These are phyloP conservation scores for Teratosphaeria destructans DNA, from an alignment of 2,329 filamentous ascomycete species.

Conservation along the genomic window DNA sequence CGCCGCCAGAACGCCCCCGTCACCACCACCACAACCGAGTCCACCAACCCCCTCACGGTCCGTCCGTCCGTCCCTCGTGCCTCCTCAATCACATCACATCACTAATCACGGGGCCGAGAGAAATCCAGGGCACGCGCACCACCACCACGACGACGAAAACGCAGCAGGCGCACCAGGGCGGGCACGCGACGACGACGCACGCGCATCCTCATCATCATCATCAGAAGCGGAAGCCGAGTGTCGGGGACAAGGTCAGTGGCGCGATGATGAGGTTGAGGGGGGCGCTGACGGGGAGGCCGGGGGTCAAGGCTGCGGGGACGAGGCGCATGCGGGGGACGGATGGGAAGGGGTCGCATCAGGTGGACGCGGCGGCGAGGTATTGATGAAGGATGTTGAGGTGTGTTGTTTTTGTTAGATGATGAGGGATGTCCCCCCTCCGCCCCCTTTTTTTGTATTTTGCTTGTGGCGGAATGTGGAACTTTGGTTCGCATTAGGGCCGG, in stretches of 20 bases:
- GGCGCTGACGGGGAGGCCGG: constrained; percentile 56
- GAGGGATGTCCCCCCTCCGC: neutral
- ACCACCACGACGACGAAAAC: constrained; percentile 23
- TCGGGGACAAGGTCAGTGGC: constrained; percentile 70
- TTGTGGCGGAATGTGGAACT: neutral
- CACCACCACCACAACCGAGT: constrained; percentile 28
- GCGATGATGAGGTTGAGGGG: constrained; percentile 66
- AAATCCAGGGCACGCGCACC: constrained; percentile 25
- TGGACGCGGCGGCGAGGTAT: neutral
- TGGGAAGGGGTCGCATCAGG: constrained; percentile 16
- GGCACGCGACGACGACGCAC: constrained; percentile 13
- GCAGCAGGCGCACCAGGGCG: constrained; percentile 16
- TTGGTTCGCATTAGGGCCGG: neutral
- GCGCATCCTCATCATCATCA: constrained; percentile 27
- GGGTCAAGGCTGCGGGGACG: constrained; percentile 49
- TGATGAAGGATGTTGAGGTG: neutral
- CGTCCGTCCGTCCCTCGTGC: neutral
- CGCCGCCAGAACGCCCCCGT: constrained; percentile 30
- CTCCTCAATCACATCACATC: neutral
- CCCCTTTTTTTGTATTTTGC: neutral
- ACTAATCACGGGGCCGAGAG: neutral
- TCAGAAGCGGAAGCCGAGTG: constrained; percentile 55
- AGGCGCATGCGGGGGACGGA: constrained; percentile 27
- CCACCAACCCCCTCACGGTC: constrained; percentile 29
- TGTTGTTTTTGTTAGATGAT: neutral